phyloP scores from a whole-genome alignment of 2,329 filamentous ascomycete species.

The Leptographium radiaticola region DNA sequence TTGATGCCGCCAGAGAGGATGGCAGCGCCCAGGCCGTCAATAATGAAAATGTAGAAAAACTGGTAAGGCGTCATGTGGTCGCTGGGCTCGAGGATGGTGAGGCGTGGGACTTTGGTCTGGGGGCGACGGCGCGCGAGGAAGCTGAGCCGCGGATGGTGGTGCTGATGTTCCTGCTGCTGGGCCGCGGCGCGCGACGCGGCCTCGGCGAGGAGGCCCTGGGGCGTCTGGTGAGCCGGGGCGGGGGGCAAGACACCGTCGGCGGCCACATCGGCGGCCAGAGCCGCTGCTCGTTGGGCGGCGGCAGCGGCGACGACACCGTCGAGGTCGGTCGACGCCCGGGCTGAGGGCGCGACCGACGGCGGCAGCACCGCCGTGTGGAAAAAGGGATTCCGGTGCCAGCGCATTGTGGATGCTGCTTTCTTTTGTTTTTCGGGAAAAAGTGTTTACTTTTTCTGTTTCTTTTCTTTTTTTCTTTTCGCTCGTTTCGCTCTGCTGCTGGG shows the following conservation, averaged over 20 bases:
- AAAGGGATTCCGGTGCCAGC: conserved; percentile 13
- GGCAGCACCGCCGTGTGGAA: conserved; percentile 13
- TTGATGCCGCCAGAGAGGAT: conserved; percentile 37
- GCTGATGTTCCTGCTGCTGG: neutral
- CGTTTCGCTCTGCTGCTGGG: neutral
- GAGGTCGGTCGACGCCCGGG: conserved; percentile 10
- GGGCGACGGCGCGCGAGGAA: conserved; percentile 1
- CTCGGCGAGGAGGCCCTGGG: conserved; percentile 9
- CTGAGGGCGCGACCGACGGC: conserved; percentile 10
- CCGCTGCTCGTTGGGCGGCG: neutral
- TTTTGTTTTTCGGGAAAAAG: too few relatives aligned
- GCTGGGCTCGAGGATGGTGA: conserved; percentile 20
- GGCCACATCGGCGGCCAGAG: neutral
- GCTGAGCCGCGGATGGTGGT: neutral
- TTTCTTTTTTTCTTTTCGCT: too few relatives aligned
- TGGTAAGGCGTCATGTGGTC: conserved; percentile 28
- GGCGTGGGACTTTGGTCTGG: conserved; percentile 2
- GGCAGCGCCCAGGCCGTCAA: conserved; percentile 33
- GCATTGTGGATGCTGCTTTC: conserved; percentile 5
- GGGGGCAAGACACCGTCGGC: neutral
- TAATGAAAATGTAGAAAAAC: conserved; percentile 32
- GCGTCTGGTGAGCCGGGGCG: neutral
- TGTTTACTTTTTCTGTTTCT: too few relatives aligned
- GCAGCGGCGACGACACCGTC: conserved; percentile 6
- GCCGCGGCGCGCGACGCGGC: conserved; percentile 6